Evolutionary conservation across 169 alveolate genomes (phyloP).

Genomic region (Babesia ovis): DNA sequence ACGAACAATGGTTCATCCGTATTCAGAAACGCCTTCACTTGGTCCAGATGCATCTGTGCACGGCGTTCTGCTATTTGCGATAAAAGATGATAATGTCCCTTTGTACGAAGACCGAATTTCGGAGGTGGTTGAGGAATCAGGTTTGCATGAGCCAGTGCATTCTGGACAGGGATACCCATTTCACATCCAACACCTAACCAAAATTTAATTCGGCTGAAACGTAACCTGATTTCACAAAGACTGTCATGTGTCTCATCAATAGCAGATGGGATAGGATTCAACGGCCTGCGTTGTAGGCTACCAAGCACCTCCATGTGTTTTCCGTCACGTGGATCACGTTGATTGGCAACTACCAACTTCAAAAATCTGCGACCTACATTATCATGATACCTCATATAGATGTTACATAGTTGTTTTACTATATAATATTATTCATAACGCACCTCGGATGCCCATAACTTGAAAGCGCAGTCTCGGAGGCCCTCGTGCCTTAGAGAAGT

Average conservation of each 20-base stretch:
- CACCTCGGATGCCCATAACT: constrained; percentile 78
- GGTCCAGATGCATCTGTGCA: constrained; percentile 45
- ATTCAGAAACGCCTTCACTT: constrained; percentile 53
- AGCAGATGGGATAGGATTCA: constrained; percentile 71
- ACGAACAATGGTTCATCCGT: constrained; percentile 29
- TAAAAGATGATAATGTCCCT: constrained; percentile 65
- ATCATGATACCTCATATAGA: neutral
- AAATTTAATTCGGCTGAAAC: constrained; percentile 83
- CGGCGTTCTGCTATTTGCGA: constrained; percentile 57
- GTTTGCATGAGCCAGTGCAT: constrained; percentile 64
- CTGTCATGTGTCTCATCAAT: constrained; percentile 75
- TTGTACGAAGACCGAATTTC: constrained; percentile 71
- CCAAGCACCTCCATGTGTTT: constrained; percentile 87
- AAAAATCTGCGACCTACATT: constrained; percentile 71
- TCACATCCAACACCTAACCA: constrained; percentile 86
- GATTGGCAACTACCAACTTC: constrained; percentile 85
- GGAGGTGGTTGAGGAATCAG: constrained; percentile 81
- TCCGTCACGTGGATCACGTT: constrained; percentile 86
- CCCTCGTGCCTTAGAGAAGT: constrained; percentile 76
- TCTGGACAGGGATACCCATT: constrained; percentile 67
- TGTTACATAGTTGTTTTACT: neutral
- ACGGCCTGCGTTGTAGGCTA: constrained; percentile 70
- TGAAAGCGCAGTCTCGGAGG: constrained; percentile 80
- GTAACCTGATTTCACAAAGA: constrained; percentile 80
- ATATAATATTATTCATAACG: neutral